Evolutionary conservation across 1,139 yeast genomes (phyloP).

Genomic region (Pneumocystis canis): DNA sequence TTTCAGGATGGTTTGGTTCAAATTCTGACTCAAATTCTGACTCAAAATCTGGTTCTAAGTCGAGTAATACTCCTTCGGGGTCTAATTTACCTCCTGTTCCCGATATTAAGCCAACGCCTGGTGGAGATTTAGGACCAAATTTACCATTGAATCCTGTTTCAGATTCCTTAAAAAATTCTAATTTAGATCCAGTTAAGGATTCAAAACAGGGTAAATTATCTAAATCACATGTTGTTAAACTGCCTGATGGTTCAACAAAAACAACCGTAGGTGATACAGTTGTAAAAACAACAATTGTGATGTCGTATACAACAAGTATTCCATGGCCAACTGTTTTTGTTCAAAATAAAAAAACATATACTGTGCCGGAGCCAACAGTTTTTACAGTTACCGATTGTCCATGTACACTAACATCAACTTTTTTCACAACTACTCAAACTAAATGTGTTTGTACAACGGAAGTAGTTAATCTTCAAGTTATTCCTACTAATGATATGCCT

Average conservation of each 20-base stretch:
- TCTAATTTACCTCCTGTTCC: no score
- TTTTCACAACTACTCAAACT: background rate
- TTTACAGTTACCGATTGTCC: background rate
- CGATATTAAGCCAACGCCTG: background rate
- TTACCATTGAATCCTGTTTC: no score
- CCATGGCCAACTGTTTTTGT: background rate
- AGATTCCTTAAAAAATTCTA: background rate
- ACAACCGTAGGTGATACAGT: background rate
- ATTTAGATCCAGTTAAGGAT: background rate
- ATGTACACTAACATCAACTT: background rate
- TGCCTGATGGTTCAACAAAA: background rate
- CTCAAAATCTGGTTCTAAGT: background rate
- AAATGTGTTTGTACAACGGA: background rate
- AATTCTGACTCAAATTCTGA: background rate
- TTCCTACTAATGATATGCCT: background rate
- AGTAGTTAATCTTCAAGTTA: background rate
- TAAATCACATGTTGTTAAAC: background rate
- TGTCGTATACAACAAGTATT: background rate
- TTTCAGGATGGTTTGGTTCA: background rate
- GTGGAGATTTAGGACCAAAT: background rate
- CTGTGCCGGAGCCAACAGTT: background rate
- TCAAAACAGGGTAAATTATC: background rate
- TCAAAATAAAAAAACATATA: background rate
- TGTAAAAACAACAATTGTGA: background rate
- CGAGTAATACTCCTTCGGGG: background rate